A percentile compares a stretch with the other conserved stretches of the same genome.
phyloP scores from a whole-genome alignment of 768 basidiomycete species.

The Tubosaeta brunneosetosa region DNA sequence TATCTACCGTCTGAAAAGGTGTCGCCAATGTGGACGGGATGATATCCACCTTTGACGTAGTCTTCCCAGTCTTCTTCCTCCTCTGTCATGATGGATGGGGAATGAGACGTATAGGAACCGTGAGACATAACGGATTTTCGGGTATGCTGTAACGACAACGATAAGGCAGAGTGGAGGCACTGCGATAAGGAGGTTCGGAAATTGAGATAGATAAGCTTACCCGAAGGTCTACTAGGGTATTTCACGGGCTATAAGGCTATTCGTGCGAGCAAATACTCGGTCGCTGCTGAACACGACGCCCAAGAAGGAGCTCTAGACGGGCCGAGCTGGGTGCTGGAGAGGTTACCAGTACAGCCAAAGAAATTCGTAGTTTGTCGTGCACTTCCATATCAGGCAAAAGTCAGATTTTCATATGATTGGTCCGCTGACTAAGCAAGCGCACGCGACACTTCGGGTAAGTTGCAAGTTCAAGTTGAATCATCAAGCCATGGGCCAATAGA shows the following conservation, averaged over 20 bases:
- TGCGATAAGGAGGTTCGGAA: conserved; percentile 29
- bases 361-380: not conserved
- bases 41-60: conserved; percentile 77
- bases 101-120: conserved; percentile 70
- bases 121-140: conserved; percentile 52
- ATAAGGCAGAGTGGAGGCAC: conserved; percentile 24
- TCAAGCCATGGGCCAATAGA: not conserved
- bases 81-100: conserved; percentile 78
- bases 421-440: conserved; percentile 25
- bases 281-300: not conserved
- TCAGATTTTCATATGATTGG: conserved; percentile 27
- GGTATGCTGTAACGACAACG: conserved; percentile 35
- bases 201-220: conserved; percentile 31
- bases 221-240: conserved; percentile 26
- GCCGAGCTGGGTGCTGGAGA: not conserved
- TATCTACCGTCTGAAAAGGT: conserved; percentile 84
- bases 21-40: conserved; percentile 95
- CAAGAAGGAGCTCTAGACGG: not conserved
- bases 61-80: conserved; percentile 95
- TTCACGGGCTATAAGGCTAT: not conserved
- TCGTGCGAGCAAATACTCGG: not conserved
- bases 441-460: conserved; percentile 11
- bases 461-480: no score
- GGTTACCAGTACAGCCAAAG: conserved; percentile 7
- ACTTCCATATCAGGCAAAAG: conserved; percentile 18